Conservation (phyloP, 2,329 filamentous ascomycete genomes). For the Botrytis aclada region DNA sequence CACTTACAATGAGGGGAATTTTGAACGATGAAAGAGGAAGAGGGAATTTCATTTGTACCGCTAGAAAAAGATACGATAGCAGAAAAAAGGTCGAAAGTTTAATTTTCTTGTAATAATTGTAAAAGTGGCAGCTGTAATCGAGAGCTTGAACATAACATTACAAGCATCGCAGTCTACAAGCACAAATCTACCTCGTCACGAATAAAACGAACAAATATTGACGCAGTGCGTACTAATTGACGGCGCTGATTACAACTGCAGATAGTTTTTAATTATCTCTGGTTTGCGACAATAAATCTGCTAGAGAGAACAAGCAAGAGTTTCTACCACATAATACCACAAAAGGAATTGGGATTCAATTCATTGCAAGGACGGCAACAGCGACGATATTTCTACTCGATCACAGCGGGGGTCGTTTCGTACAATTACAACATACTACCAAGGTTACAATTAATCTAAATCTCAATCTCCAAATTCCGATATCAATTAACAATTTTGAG, state of each 20-base stretch:
- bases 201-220: not conserved
- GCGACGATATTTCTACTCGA: not conserved
- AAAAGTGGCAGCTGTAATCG: not conserved
- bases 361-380: not conserved
- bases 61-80: not conserved
- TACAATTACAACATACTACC: not conserved
- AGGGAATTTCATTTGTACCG: not conserved
- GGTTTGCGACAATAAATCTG: not conserved
- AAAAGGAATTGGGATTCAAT: not conserved
- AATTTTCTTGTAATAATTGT: not conserved
- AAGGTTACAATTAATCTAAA: no score
- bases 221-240: not conserved
- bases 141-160: not conserved
- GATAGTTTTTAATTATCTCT: not conserved
- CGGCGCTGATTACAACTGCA: not conserved
- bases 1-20: not conserved
- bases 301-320: not conserved
- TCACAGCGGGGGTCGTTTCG: no score
- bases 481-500: not conserved
- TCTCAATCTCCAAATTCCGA: not conserved
- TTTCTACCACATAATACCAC: not conserved
- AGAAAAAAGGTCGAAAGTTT: no score
- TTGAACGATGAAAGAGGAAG: not conserved
- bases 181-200: not conserved
- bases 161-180: not conserved